Conservation (phyloP, 805 yeast species). For the Scheffersomyces stipitis region DNA sequence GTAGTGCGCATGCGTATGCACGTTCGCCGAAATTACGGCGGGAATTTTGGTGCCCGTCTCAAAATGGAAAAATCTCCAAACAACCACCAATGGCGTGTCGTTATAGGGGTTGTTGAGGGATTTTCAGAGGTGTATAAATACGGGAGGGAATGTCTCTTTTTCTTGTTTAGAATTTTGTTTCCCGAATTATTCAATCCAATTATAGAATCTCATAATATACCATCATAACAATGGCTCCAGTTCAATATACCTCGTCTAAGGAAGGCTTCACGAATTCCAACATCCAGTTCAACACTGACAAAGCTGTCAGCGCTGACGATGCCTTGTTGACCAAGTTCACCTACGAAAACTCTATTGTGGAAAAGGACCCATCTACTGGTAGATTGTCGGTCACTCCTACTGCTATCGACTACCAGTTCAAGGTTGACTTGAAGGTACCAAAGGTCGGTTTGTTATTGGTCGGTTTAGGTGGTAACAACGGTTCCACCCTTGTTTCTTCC, state of each 20-base stretch:
- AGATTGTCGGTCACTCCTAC: slow-evolving; percentile 68
- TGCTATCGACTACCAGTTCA: slow-evolving; percentile 74
- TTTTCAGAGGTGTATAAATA: neutral
- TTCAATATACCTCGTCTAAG: neutral
- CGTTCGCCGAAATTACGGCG: neutral
- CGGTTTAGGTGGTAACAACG: slow-evolving; percentile 96
- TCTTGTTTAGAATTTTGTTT: neutral
- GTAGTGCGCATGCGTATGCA: too few species aligned
- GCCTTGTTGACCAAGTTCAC: slow-evolving; percentile 61
- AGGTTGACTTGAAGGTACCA: slow-evolving; percentile 77
- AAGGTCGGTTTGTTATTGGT: slow-evolving; percentile 87
- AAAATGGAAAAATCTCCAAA: neutral
- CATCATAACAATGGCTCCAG: neutral
- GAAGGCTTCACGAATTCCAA: slow-evolving; percentile 7
- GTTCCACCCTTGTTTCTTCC: slow-evolving; percentile 86
- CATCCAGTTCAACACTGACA: slow-evolving; percentile 58
- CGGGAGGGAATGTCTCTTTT: neutral
- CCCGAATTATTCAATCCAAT: neutral
- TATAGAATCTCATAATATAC: neutral
- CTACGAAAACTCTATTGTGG: slow-evolving; percentile 75
- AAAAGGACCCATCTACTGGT: slow-evolving; percentile 51
- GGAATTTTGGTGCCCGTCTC: neutral
- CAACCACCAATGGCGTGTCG: neutral
- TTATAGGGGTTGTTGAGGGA: neutral
- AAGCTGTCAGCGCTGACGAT: slow-evolving; percentile 48